Evolutionary conservation across 768 basidiomycete species (phyloP).

Genomic region (Leccinum imitatum): DNA sequence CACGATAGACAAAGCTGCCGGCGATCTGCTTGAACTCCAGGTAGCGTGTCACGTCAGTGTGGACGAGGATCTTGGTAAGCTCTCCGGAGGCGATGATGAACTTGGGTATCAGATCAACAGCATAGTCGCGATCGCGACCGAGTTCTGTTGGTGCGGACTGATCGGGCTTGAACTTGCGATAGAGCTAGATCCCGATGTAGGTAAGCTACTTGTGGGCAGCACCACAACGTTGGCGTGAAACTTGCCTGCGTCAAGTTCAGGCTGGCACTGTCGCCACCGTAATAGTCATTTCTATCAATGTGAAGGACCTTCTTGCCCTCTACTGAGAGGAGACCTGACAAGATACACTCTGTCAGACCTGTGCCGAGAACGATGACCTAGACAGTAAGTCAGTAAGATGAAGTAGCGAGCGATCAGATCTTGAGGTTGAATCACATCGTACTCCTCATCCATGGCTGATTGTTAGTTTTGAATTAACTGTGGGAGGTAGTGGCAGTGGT

Average conservation of each 20-base stretch:
- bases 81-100: slow-evolving; percentile 99
- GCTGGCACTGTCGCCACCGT: slow-evolving; percentile 96
- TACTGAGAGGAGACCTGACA: slow-evolving; percentile 96
- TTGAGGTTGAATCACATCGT: slow-evolving; percentile 63
- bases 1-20: slow-evolving; percentile 95
- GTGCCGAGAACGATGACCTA: slow-evolving; percentile 94
- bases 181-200: slow-evolving; percentile 59
- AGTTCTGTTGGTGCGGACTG: slow-evolving; percentile 77
- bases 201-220: slow-evolving; percentile 15
- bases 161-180: slow-evolving; percentile 88
- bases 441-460: slow-evolving; percentile 93
- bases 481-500: slow-evolving; percentile 2
- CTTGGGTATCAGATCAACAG: slow-evolving; percentile 96
- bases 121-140: slow-evolving; percentile 96
- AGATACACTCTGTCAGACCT: slow-evolving; percentile 96
- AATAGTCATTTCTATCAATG: slow-evolving; percentile 99
- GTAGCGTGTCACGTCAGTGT: slow-evolving; percentile 98
- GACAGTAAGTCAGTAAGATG: slow-evolving; percentile 16
- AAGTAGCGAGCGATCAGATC: slow-evolving; percentile 14
- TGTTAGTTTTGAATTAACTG: slow-evolving; percentile 12
- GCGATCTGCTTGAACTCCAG: slow-evolving; percentile 99
- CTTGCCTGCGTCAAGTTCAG: slow-evolving; percentile 94
- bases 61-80: slow-evolving; percentile 96
- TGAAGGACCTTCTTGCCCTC: slow-evolving; percentile 99
- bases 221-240: slow-evolving; percentile 10